Evolutionary conservation across 495 filamentous ascomycete genomes (phyloP), one percentile per base, ranked within the genome.

Genomic region (Durotheca rogersii): DNA sequence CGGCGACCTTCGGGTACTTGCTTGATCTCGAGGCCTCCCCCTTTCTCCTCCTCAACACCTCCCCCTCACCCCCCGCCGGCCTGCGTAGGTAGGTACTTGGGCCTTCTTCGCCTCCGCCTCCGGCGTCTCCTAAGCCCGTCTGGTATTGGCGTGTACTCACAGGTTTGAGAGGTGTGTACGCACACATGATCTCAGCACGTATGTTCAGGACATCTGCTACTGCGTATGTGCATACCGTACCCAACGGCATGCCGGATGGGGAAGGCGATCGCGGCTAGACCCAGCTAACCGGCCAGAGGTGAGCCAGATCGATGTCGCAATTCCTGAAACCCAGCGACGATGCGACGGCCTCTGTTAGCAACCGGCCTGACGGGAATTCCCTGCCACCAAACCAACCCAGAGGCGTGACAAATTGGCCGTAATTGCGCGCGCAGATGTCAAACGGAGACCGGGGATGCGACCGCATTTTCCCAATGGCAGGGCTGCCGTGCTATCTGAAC

Each of bases 221-320:
- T n/a, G n/a, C n/a, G n/a, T 47, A 32, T 51, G 51, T 27, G 36
- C 41, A 56, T 54, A 45, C 56, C 50, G 50, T 54, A 37, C 46
- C 51, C 46, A 44, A 17, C 52, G 57, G 57, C 29, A 60, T 60
- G 40, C 57, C 57, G 43, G 57, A 60, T 56, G 41, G 47, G 57
- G 57, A 60, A 60, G 57, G 57, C 51, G 57, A 56, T 56, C 51
- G 52, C 45, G 48, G 17, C 51, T 50, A 51, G 57, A 52, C 48
- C 50, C n/a, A 53, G 56, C 56, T 59, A 59, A 50, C 41, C 49
- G 55, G 48, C 43, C 52, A 53, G 47, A 27, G 48, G 50, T 36
- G 40, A 59, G 41, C 50, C 44, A 55, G 57, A 60, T 56, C 57
- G 51, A 60, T 60, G 51, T 52, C 57, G 57, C 57, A 60, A 60